Percentiles rank a stretch among this genome's conserved stretches.
These are phyloP conservation scores for Monosporozyma aquatica DNA, from an alignment of 805 yeast genomes.

Conservation along the genomic window DNA sequence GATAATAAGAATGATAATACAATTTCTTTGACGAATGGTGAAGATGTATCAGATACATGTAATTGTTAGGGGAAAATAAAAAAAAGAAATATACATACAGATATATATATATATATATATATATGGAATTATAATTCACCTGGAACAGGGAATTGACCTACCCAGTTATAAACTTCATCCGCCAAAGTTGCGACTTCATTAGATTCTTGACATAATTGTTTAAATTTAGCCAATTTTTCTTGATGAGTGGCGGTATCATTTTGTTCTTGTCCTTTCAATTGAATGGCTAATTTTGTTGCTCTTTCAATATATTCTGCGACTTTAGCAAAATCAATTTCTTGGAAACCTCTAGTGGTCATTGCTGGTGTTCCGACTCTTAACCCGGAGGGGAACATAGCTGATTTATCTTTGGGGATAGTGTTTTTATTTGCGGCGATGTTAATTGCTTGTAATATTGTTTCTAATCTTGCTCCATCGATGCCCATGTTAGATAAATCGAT, in stretches of 20 bases:
- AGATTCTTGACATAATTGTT: slow-evolving; percentile 56
- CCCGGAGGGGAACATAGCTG: slow-evolving; percentile 94
- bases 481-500: slow-evolving; percentile 66
- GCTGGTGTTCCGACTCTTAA: slow-evolving; percentile 97
- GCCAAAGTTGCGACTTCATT: slow-evolving; percentile 52
- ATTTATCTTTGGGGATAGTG: slow-evolving; percentile 92
- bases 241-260: slow-evolving; percentile 56
- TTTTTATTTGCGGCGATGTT: slow-evolving; percentile 95
- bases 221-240: slow-evolving; percentile 58
- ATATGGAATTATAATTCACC: slow-evolving; percentile 55
- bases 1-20: too few species aligned
- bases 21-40: too few species aligned
- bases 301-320: slow-evolving; percentile 73
- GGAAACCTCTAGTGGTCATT: slow-evolving; percentile 94
- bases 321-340: slow-evolving; percentile 63
- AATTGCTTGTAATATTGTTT: slow-evolving; percentile 76
- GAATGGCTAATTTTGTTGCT: slow-evolving; percentile 64
- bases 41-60: slow-evolving; percentile 4
- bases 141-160: slow-evolving; percentile 73
- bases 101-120: not conserved
- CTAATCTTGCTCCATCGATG: slow-evolving; percentile 94
- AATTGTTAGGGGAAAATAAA: too few species aligned
- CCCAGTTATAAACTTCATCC: slow-evolving; percentile 65
- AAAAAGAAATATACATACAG: slow-evolving; percentile 3
- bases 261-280: slow-evolving; percentile 47